Conservation (phyloP, 495 filamentous ascomycete genomes). For the Neurospora cerealis region DNA sequence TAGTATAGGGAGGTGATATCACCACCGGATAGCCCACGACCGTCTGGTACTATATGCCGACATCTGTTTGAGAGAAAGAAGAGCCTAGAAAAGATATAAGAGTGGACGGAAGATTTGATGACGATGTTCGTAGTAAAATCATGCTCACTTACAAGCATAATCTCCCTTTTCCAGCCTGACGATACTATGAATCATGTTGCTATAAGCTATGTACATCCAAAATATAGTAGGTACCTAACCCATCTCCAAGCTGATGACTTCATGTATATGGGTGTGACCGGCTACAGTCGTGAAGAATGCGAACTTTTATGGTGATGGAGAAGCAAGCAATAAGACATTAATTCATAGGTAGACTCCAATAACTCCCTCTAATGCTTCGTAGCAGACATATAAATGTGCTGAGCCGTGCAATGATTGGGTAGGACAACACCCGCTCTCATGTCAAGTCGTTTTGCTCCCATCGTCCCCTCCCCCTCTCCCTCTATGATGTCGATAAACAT, state of each 20-base stretch:
- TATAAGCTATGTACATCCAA: background rate
- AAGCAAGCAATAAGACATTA: background rate
- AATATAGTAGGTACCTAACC: background rate
- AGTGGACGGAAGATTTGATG: background rate
- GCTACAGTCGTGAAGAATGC: background rate
- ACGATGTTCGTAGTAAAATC: background rate
- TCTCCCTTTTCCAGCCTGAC: background rate
- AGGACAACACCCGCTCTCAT: background rate
- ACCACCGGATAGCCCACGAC: background rate
- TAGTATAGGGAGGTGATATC: background rate
- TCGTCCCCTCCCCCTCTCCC: background rate
- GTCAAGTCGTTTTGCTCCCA: background rate
- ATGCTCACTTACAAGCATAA: background rate
- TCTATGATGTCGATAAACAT: background rate
- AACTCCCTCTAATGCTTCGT: background rate
- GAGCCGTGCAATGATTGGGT: background rate
- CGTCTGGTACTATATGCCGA: background rate
- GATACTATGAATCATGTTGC: background rate
- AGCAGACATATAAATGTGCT: background rate
- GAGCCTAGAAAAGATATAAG: background rate
- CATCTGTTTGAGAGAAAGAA: background rate
- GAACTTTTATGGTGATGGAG: background rate
- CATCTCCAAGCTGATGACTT: background rate
- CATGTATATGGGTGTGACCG: background rate
- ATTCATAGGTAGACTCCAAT: background rate